Percentiles rank a stretch among this genome's conserved stretches.
phyloP scores from a whole-genome alignment of 495 filamentous ascomycete genomes.

The Cudoniella acicularis region DNA sequence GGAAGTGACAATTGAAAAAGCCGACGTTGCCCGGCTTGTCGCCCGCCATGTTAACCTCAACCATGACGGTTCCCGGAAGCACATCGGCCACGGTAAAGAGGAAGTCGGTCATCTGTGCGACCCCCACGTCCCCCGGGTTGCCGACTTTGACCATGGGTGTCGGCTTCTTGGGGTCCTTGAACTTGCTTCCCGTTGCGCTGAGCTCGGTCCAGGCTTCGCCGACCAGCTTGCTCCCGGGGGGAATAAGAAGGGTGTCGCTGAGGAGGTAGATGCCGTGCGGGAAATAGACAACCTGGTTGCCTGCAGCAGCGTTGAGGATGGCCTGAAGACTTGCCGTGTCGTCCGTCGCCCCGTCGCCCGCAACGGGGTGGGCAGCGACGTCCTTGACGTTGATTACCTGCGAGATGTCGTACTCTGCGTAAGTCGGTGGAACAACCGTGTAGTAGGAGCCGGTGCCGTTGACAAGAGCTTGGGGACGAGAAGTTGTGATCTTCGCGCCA shows the following conservation, averaged over 20 bases:
- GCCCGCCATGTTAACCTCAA: slow-evolving; percentile 8
- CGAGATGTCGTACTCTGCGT: slow-evolving; percentile 33
- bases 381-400: slow-evolving; percentile 26
- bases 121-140: slow-evolving; percentile 29
- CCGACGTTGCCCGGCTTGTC: slow-evolving; percentile 32
- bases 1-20: slow-evolving; percentile 52
- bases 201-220: slow-evolving; percentile 53
- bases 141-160: slow-evolving; percentile 35
- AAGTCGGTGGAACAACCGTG: slow-evolving; percentile 36
- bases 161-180: slow-evolving; percentile 28
- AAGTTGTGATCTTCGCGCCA: neutral
- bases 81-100: slow-evolving; percentile 46
- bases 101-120: slow-evolving; percentile 33
- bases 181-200: slow-evolving; percentile 11
- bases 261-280: slow-evolving; percentile 56
- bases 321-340: slow-evolving; percentile 41
- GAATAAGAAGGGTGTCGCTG: slow-evolving; percentile 52
- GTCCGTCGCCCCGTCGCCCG: slow-evolving; percentile 22
- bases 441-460: slow-evolving; percentile 23
- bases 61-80: slow-evolving; percentile 19
- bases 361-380: slow-evolving; percentile 2
- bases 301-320: slow-evolving; percentile 43
- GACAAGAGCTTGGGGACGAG: neutral
- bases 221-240: slow-evolving; percentile 34
- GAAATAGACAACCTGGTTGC: slow-evolving; percentile 51